Percentiles rank a stretch among this genome's conserved stretches.
Conservation (phyloP, 345 rosid genomes). For the Bretschneidera sinensis region DNA sequence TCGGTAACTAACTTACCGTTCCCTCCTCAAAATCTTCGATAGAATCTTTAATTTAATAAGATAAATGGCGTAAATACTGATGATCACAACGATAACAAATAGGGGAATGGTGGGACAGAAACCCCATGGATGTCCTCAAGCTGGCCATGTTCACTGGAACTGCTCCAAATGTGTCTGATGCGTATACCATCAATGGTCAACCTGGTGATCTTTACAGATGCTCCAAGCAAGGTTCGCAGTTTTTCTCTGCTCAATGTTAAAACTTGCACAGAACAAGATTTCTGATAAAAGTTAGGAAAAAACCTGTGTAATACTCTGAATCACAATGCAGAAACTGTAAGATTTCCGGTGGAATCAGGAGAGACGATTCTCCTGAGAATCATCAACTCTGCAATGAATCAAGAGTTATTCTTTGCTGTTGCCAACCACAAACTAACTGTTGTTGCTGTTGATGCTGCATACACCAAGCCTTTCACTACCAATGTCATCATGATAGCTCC, state of each 20-base stretch:
- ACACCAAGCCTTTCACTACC: conserved; percentile 59
- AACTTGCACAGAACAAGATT: too few species aligned
- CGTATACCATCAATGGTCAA: conserved; percentile 86
- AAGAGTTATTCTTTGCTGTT: conserved; percentile 53
- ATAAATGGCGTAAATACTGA: not conserved
- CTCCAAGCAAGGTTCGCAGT: conserved; percentile 53
- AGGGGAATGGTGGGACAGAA: conserved; percentile 90
- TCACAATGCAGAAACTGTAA: conserved; percentile 40
- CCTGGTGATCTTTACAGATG: conserved; percentile 90
- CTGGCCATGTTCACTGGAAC: conserved; percentile 56
- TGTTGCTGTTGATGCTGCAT: conserved; percentile 55
- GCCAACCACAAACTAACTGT: conserved; percentile 62
- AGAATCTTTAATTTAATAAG: too few species aligned
- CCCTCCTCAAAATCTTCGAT: too few species aligned
- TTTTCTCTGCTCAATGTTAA: too few species aligned
- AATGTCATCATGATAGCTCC: conserved; percentile 60
- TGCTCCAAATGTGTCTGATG: conserved; percentile 75
- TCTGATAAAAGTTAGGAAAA: too few species aligned
- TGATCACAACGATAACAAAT: conserved; percentile 1
- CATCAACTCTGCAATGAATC: conserved; percentile 70
- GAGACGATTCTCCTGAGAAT: conserved; percentile 58
- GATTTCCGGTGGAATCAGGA: conserved; percentile 42
- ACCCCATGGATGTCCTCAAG: conserved; percentile 64
- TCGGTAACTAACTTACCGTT: conserved; percentile 34
- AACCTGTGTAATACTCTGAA: not conserved